Evolutionary conservation across 768 basidiomycete genomes (phyloP).

Genomic region (Amyloporia xantha): DNA sequence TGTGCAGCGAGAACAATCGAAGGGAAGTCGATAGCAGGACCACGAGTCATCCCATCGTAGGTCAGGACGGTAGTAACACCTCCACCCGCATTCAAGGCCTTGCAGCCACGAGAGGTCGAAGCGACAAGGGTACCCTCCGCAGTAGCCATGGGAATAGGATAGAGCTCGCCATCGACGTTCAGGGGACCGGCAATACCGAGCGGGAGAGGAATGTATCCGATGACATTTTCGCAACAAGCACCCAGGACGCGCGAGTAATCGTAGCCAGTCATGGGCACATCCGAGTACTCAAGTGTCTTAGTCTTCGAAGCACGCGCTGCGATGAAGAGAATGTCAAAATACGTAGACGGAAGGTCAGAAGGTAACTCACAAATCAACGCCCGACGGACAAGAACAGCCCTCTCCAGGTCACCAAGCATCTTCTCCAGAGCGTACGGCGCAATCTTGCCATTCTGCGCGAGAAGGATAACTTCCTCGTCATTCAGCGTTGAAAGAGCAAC

Average conservation of each 20-base stretch:
- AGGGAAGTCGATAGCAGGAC: conserved; percentile 97
- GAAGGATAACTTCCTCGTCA: conserved; percentile 87
- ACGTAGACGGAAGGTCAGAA: not conserved
- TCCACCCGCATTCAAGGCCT: conserved; percentile 93
- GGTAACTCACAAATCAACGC: conserved; percentile 78
- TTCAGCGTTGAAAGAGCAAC: conserved; percentile 55
- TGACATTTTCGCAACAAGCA: conserved; percentile 98
- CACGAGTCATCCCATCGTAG: conserved; percentile 95
- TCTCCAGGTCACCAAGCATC: conserved; percentile 78
- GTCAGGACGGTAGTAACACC: conserved; percentile 93
- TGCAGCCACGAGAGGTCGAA: conserved; percentile 95
- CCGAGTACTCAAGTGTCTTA: conserved; percentile 75
- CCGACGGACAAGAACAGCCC: conserved; percentile 82
- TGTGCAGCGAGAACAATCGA: conserved; percentile 69
- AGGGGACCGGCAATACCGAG: conserved; percentile 96
- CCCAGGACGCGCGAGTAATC: conserved; percentile 93
- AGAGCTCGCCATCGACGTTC: conserved; percentile 75
- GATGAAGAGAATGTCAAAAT: conserved; percentile 4
- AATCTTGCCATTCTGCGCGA: conserved; percentile 89
- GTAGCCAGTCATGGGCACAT: conserved; percentile 78
- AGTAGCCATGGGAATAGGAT: conserved; percentile 97
- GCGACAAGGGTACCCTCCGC: conserved; percentile 99
- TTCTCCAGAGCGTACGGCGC: conserved; percentile 95
- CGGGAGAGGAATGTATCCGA: conserved; percentile 94
- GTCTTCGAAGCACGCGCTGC: conserved; percentile 81